Evolutionary conservation across 495 filamentous ascomycete species (phyloP).

Genomic region (Lepidopterella palustris): DNA sequence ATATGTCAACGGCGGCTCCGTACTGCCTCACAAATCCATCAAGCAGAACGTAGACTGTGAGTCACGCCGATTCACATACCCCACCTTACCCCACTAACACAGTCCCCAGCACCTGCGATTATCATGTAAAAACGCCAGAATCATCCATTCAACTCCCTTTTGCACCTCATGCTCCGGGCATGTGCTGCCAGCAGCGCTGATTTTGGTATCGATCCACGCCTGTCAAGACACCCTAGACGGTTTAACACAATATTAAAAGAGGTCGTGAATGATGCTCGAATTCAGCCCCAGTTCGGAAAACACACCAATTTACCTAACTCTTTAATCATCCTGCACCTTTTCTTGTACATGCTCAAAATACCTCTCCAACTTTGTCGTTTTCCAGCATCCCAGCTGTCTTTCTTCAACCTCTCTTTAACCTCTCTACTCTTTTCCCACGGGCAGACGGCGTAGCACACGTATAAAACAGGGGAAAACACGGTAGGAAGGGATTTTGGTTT

Average conservation of each 20-base stretch:
- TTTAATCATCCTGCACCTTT: conserved; percentile 27
- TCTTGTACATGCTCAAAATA: conserved; percentile 15
- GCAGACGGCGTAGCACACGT: not conserved
- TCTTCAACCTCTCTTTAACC: not conserved
- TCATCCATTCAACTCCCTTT: not conserved
- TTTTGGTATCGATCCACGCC: no score
- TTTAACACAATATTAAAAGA: no score
- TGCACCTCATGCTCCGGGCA: no score
- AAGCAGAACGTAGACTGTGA: conserved; percentile 93
- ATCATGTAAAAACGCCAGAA: conserved; percentile 22
- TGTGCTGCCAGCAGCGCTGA: no score
- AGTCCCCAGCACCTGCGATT: conserved; percentile 18
- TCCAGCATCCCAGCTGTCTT: not conserved
- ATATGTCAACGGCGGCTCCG: conserved; percentile 95
- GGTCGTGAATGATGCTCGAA: no score
- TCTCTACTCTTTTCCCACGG: conserved; percentile 2
- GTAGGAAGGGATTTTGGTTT: not conserved
- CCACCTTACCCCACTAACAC: conserved; percentile 1
- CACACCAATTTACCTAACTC: not conserved
- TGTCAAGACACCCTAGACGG: no score
- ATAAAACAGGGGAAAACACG: not conserved
- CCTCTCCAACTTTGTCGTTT: not conserved
- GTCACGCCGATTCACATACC: not conserved
- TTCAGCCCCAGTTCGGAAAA: conserved; percentile 1
- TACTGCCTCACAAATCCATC: conserved; percentile 98